phyloP scores from a whole-genome alignment of 768 basidiomycete genomes.

The Lactarius trivialis region DNA sequence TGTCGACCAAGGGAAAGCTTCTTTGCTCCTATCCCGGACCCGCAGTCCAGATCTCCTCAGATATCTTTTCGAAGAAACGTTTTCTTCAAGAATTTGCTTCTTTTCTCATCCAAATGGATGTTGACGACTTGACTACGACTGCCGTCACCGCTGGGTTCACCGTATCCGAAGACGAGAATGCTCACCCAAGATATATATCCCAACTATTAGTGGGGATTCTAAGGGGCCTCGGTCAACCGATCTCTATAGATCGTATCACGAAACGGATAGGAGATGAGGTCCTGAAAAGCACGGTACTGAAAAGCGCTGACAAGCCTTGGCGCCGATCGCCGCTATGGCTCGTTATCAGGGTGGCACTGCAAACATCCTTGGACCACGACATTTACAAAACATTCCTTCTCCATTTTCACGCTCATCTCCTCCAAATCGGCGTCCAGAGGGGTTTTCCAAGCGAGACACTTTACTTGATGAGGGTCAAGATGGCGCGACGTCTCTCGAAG shows the following conservation, averaged over 20 bases:
- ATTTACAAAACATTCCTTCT: background rate
- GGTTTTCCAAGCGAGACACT: background rate
- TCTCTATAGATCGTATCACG: conserved; percentile 22
- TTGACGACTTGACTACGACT: background rate
- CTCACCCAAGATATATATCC: background rate
- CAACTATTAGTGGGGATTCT: background rate
- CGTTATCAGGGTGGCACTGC: conserved; percentile 33
- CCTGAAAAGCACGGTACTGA: no score
- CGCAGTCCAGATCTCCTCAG: conserved; percentile 32
- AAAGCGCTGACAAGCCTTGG: conserved; percentile 25
- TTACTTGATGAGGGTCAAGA: background rate
- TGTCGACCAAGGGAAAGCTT: conserved; percentile 34
- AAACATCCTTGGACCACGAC: conserved; percentile 22
- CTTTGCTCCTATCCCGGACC: conserved; percentile 32
- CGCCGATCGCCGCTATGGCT: background rate
- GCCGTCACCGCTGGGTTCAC: conserved; percentile 20
- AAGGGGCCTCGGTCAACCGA: conserved; percentile 30
- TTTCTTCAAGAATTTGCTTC: background rate
- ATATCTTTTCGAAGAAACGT: no score
- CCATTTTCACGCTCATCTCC: background rate
- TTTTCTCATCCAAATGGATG: background rate
- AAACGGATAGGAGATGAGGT: background rate
- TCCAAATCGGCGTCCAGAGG: background rate
- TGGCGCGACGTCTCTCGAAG: background rate
- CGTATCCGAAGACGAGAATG: background rate